Evolutionary conservation across 1,139 yeast genomes (phyloP).

Genomic region (Yamadazyma songkhlaensis): DNA sequence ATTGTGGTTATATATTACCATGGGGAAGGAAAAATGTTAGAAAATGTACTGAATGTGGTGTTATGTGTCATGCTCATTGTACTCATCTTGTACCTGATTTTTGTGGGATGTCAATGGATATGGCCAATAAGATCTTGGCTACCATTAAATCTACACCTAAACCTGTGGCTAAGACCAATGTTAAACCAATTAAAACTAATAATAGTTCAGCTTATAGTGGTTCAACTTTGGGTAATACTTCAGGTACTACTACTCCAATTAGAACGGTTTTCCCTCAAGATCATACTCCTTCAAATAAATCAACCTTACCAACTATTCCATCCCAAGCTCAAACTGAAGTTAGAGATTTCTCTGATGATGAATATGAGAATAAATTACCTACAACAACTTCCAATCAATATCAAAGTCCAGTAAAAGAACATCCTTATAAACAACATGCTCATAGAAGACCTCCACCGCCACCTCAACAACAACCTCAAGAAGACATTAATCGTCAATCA

Average conservation of each 20-base stretch:
- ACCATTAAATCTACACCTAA: conserved; percentile 81
- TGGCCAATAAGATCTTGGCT: conserved; percentile 83
- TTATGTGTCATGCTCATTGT: conserved; percentile 91
- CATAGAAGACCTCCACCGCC: conserved; percentile 25
- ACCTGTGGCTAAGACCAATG: conserved; percentile 16
- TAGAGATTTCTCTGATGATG: conserved; percentile 23
- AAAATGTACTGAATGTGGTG: conserved; percentile 92
- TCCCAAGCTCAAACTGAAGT: conserved; percentile 4
- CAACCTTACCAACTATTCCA: conserved; percentile 8
- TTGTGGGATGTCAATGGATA: conserved; percentile 98
- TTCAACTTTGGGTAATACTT: conserved; percentile 1
- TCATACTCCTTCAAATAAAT: conserved; percentile 11
- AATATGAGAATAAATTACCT: conserved; percentile 30
- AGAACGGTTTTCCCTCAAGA: conserved; percentile 15
- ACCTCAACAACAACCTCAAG: conserved; percentile 8
- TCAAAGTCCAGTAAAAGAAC: conserved; percentile 31
- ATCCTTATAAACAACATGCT: conserved; percentile 22
- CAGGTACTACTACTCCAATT: conserved; percentile 8
- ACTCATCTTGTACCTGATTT: conserved; percentile 95
- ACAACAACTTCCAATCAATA: conserved; percentile 31
- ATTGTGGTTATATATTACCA: conserved; percentile 93
- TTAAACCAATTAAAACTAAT: background rate
- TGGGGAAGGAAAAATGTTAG: conserved; percentile 95
- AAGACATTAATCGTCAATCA: conserved; percentile 7
- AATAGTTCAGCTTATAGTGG: background rate